Base-by-base conservation (phyloP, 2,329 filamentous ascomycete species). In the Chaetomium sp. region DNA sequence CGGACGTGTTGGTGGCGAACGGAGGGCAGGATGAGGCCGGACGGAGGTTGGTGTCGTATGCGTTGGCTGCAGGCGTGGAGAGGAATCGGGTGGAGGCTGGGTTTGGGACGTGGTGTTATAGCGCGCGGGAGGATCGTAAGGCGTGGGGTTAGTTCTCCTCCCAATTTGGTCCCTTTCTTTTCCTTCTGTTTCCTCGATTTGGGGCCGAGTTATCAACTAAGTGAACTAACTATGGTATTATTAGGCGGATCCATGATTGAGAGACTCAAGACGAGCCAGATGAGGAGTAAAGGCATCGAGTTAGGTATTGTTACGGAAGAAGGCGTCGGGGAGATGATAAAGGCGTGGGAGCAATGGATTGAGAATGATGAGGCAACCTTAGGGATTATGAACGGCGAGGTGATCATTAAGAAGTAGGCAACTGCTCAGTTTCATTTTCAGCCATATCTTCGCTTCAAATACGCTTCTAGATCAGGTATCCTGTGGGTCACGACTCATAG, bases 81-180 rank as follows among this genome's bases (percentile, higher is more conserved):
- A 32, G 50, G 14, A 38, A 12, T 3, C 19, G 45, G 6, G 42
- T 58, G 0, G 55, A 57, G 27, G 50, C 40, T 0, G 34, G 58
- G 10, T 60, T 55, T 14, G 55, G 58, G n/a, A 51, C 58, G 35
- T 58, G 53, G 58, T 59, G 58, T 9, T 59, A 52, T 38, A 55
- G 52, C 14, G 19, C 14, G 52, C n/a, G 32, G 11, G 49, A 36
- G 34, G 55, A 59, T 41, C 49, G 49, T 35, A 46, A 43, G 46
- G 12, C 6, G 11, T 59, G 58, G 58, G 55, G 57, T 58, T 27
- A 46, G 50, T 54, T 54, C 6, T 2, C n/a, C 6, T 14, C 9
- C 7, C 36, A 8, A n/a, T 46, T 46, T 10, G 10, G n/a, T 38
- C 4, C 7, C 9, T 10, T 36, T 27, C 27, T 37, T 11, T 27